Percentiles rank a stretch among this genome's conserved stretches.
Conservation (phyloP, 208 protist genomes). For the Wallacemonas sp. region DNA sequence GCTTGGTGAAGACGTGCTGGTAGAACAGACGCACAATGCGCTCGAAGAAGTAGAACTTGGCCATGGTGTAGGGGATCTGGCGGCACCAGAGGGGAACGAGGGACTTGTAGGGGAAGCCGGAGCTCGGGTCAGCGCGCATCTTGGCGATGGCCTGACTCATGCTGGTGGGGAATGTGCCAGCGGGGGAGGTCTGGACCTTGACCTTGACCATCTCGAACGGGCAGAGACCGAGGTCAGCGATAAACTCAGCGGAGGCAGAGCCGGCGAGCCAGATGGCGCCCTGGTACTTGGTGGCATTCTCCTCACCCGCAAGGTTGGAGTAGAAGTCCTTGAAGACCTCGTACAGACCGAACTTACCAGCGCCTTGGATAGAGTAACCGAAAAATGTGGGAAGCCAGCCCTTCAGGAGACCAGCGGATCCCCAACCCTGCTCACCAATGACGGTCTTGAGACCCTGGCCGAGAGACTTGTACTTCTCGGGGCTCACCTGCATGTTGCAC, state of each 20-base stretch:
- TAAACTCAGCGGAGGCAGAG: constrained; percentile 95
- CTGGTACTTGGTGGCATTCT: constrained; percentile 68
- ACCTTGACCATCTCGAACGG: constrained; percentile 96
- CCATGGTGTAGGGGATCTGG: constrained; percentile 97
- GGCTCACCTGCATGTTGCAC: constrained; percentile 95
- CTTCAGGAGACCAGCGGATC: constrained; percentile 75
- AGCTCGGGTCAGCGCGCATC: constrained; percentile 72
- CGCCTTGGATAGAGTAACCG: constrained; percentile 94
- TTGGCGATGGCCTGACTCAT: constrained; percentile 62
- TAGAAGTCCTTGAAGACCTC: constrained; percentile 95
- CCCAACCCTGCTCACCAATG: constrained; percentile 62
- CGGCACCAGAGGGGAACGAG: constrained; percentile 91
- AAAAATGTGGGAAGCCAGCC: constrained; percentile 92
- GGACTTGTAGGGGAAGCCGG: constrained; percentile 89
- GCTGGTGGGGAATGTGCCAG: constrained; percentile 77
- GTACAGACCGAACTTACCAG: constrained; percentile 95
- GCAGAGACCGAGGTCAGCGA: constrained; percentile 95
- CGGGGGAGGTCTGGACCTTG: constrained; percentile 88
- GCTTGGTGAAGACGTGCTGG: constrained; percentile 87
- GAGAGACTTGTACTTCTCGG: constrained; percentile 87
- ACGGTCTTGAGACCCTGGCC: constrained; percentile 64
- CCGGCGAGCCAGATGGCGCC: constrained; percentile 89
- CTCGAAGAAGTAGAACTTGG: constrained; percentile 95
- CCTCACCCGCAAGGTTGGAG: constrained; percentile 86
- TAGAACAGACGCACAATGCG: constrained; percentile 87